These are phyloP conservation scores for Apiospora aurea DNA, from an alignment of 2,329 filamentous ascomycete genomes.

Conservation along the genomic window DNA sequence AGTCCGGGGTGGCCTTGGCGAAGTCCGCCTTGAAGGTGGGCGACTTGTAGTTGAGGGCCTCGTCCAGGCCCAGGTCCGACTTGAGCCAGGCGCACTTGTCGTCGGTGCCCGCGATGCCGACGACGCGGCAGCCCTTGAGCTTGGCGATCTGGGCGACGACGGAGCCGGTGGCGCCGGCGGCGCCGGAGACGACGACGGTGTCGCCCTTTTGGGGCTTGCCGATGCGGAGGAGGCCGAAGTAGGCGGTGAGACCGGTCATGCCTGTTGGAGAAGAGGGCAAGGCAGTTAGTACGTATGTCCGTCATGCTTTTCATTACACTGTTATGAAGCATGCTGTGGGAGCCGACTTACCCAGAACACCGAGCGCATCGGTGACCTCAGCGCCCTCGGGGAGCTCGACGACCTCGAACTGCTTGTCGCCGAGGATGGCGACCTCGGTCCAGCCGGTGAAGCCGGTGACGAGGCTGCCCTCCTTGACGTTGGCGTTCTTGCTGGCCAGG, in stretches of 20 bases:
- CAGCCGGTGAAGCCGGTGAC: constrained; percentile 66
- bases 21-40: constrained; percentile 75
- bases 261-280: constrained; percentile 43
- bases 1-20: constrained; percentile 73
- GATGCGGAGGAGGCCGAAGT: constrained; percentile 70
- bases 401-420: constrained; percentile 57
- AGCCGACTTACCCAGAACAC: constrained; percentile 55
- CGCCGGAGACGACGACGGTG: constrained; percentile 83
- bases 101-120: constrained; percentile 81
- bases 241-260: constrained; percentile 56
- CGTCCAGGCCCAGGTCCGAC: constrained; percentile 59
- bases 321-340: background rate
- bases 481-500: constrained; percentile 63
- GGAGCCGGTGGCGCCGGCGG: constrained; percentile 82
- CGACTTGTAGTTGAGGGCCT: constrained; percentile 88
- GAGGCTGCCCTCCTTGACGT: constrained; percentile 63
- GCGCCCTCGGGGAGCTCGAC: constrained; percentile 49
- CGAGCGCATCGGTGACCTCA: constrained; percentile 65
- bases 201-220: constrained; percentile 76
- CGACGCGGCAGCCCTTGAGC: constrained; percentile 78
- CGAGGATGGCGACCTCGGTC: constrained; percentile 69
- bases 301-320: background rate
- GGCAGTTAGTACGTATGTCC: background rate
- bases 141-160: constrained; percentile 85
- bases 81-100: constrained; percentile 76